Base-by-base conservation (phyloP, 371 early-diverging fungal genomes). In the Capillidium rhysosporum region DNA sequence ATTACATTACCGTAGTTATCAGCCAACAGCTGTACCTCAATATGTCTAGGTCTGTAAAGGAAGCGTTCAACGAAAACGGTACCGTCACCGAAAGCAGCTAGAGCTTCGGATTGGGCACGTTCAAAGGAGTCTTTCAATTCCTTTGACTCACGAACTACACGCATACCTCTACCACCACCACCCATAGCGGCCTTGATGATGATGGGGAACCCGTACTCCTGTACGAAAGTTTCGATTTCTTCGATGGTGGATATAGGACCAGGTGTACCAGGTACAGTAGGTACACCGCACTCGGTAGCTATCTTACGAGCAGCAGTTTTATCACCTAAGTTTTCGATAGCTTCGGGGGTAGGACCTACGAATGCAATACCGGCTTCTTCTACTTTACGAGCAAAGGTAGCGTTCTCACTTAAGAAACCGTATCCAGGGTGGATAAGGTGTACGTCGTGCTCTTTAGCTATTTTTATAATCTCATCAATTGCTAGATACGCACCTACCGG, bases 141-240 rank as follows among this genome's bases (percentile, higher is more conserved):
- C 4, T 65, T 69, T 28, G 65, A 64, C 45, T 77, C 77, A 54
- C 84, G 77, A 28, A 92, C 90, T 7, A 88, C 88, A 57, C 92
- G 80, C 90, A 97, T 92, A 57, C 96, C 98, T 63, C 94, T 86
- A 34, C 98, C 98, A 62, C 98, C 98, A 52, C 95, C 92, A 40
- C 92, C 92, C 81, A 88, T 86, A 16, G 92, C 88, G 2, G 92
- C 91, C 69, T 98, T 98, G 69, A 96, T 85, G 55, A 98, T 93
- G 56, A 97, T 75, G 0, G 97, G 97, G 65, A 86, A 84, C 0
- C 92, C 91, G 62, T 90, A 65, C 60, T 81, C 72, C 53, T 70
- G 60, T 59, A 85, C 80, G 59, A 94, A 92, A 0, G 65, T 69
- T 46, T 72, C 65, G 3, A 80, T 86, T 16, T 92, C 82, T 0